These are phyloP conservation scores for Acaromyces ingoldii DNA, from an alignment of 1,284 basidiomycete species.

Conservation along the genomic window DNA sequence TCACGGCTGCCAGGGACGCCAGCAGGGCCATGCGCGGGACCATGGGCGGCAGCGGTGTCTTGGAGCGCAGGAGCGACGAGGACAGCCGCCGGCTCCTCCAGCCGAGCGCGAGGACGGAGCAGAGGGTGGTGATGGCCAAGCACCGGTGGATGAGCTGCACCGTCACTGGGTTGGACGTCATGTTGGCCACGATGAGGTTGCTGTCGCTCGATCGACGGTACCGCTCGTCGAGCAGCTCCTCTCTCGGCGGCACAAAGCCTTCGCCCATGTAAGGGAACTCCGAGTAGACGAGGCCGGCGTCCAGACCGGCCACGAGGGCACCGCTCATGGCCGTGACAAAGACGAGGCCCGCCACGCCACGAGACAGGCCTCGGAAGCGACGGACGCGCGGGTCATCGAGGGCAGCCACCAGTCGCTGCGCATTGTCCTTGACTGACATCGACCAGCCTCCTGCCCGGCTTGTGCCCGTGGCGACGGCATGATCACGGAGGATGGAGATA, in stretches of 20 bases:
- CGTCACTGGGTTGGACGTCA: conserved; percentile 94
- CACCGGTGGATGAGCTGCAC: conserved; percentile 95
- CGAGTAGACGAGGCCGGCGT: conserved; percentile 93
- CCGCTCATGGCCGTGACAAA: conserved; percentile 77
- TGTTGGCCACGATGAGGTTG: conserved; percentile 68
- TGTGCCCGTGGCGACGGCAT: conserved; percentile 61
- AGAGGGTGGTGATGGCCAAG: conserved; percentile 59
- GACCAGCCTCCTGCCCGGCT: conserved; percentile 5
- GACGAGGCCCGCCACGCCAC: conserved; percentile 28
- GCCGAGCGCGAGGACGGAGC: conserved; percentile 15
- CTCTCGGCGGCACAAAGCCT: conserved; percentile 67
- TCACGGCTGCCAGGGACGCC: conserved; percentile 74
- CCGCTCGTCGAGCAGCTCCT: conserved; percentile 66
- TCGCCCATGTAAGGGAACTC: conserved; percentile 98
- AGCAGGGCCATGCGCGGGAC: conserved; percentile 63
- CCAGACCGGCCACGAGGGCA: conserved; percentile 94
- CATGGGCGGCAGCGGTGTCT: conserved; percentile 60
- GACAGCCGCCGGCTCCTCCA: conserved; percentile 59
- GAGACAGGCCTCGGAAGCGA: conserved; percentile 25
- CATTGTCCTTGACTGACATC: background rate
- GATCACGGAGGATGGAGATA: conserved; percentile 65
- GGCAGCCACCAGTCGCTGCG: conserved; percentile 20
- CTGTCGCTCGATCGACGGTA: conserved; percentile 32
- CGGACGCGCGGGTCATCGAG: conserved; percentile 26
- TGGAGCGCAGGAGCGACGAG: background rate